Evolutionary conservation across 306 rosid genomes (phyloP), one percentile per base, ranked within the genome.

Genomic region (Castanea mollissima): DNA sequence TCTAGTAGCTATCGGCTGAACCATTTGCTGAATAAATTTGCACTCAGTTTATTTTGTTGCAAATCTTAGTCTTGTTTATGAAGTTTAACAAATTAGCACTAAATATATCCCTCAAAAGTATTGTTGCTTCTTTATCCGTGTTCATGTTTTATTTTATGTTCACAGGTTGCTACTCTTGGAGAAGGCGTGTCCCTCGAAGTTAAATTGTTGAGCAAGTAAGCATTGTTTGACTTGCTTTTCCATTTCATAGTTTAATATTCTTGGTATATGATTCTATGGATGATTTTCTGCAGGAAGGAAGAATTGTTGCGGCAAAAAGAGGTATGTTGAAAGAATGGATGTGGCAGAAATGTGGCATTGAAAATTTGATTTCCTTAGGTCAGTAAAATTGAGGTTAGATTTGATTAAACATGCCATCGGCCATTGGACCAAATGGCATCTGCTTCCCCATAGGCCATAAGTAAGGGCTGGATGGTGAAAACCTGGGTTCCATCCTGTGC

Each of bases 151-250:
- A 46, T 77, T 84, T 83, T 58, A 76, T 81, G 62, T 84, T 81
- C 73, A 79, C 77, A 96, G 99, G 98, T 96, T 81, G 98, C 98
- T 75, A 76, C 87, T 51, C 96, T 96, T 62, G 99, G 99, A 74
- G 99, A 93, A 83, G 99, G 99, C 55, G 98, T 96, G 58, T 91
- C 98, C 80, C 86, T 96, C 69, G 99, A 96, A 86, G 99, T 96
- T 72, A 96, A 92, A 85, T 86, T 96, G 72, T 84, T 96, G 79
- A 96, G 88, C 94, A 90, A 97, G 99, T 91, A 79, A 74, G 59
- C 44, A 74, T 44, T 73, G 68, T 74, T 76, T 56, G 15, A 74
- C 60, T 80, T 80, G 69, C 64, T 75, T 59, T 63, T 27, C 32
- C 64, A 19, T 75, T 73, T 81, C 71, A 44, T 79, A 71, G 46